Base-by-base conservation (phyloP, 2,329 filamentous ascomycete species). In the Dactylellina parvicollis region DNA sequence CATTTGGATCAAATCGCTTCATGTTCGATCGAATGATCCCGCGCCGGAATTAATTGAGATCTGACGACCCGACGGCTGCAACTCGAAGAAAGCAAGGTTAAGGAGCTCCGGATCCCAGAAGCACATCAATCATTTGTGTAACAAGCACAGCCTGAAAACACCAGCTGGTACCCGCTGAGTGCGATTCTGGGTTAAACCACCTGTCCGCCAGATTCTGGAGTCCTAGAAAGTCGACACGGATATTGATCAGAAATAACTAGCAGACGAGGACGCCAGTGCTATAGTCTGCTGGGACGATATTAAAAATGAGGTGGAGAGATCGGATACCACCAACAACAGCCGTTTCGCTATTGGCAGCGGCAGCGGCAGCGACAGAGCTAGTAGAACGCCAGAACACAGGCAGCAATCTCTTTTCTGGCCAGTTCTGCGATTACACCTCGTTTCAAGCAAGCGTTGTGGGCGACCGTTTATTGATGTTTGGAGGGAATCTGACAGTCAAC, bases 361-460 rank as follows among this genome's bases (percentile, higher is more conserved):
- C 3, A 34, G 24, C 14, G 8, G 22, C 54, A 9, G 60, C 59
- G 4, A 32, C 55, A 28, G 47, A 66, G 28, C 54, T 73, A 5
- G 55, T 54, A 18, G 62, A 74, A 30, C 55, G 70, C 34, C 70
- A 74, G 36, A 61, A 2, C 26, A 14, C 42, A 10, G 22, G 30
- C 20, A 26, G 40, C 22, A 20, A 36, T 57, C 70, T 56, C 9
- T 74, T 74, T 55, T 67, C 61, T n/a, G 70, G 70, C 20, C 49
- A 69, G 34, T 74, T 67, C 30, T 74, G 70, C 42, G 61, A 67
- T 44, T 74, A 74, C 49, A 74, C 70, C 18, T 74, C 70, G n/a
- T 74, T 74, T 32, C 70, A 74, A 55, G 42, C 70, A 16, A 74
- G 62, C 36, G 49, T 74, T 14, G 56, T 74, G 7, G 70, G 62